Evolutionary conservation across 129 eudicot genomes (phyloP), one percentile per base, ranked within the genome.

Genomic region (Escallonia herrerae): DNA sequence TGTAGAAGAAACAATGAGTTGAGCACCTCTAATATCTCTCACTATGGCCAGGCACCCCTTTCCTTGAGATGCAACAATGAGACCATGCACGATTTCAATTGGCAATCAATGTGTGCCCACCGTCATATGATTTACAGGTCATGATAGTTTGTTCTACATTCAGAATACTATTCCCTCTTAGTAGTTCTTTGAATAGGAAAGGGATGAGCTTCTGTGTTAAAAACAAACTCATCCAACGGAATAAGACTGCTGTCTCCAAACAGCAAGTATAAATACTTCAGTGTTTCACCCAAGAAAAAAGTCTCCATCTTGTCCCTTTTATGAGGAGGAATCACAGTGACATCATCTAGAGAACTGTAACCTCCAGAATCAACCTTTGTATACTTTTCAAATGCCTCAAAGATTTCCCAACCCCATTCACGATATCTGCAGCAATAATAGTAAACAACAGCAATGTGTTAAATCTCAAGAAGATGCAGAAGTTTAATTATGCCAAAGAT

Each of bases 341-440:
- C 98, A 81, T 91, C 98, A 61, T 91, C 91, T 41, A 91, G 86
- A 58, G 95, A 85, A 77, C 79, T 85, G 72, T 87, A 85, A 76
- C 97, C 97, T 69, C 97, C 96, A 47, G 95, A 81, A 65, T 85
- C 85, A 77, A 91, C 87, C 60, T 87, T 93, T 57, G 98, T 85
- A 73, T 83, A 70, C 80, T 85, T 85, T 82, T 93, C 98, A 74
- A 93, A 88, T 22, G 98, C 90, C 82, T 91, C 87, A 75, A 91
- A 91, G 12, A 91, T 91, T 53, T 87, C 76, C 96, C 98, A 91
- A 44, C 98, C 91, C 98, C 98, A 91, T 68, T 87, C 91, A 44
- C 96, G 91, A 70, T 88, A 85, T 77, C 98, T 93, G 80, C 72
- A 75, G 8, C 11, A 8, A 43, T 63, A 68, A 47, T 45, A 60